Base-by-base conservation (phyloP, 2,329 filamentous ascomycete genomes). In the Plenodomus tracheiphilus region DNA sequence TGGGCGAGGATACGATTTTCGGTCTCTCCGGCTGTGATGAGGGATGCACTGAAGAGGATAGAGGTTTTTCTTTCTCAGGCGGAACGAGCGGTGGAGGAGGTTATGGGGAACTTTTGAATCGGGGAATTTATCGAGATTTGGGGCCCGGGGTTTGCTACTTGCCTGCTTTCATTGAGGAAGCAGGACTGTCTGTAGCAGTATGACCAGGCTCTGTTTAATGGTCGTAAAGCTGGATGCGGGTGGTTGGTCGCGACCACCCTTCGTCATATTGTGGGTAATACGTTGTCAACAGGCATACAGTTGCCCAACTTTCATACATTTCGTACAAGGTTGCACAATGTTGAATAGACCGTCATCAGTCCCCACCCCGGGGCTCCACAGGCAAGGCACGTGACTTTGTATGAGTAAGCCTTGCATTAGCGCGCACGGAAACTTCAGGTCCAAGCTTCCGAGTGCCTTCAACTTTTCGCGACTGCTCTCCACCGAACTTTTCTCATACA, bases 1-100 rank as follows among this genome's bases (percentile, higher is more conserved):
- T 70, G 66, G 66, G 58, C 54, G 13, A 56, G 66, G 38, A 49
- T 70, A 25, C 45, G 59, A 17, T 67, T 70, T 34, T 56, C 56
- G 2, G 37, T 66, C 8, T 34, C 36, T 0, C 18, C 19, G n/a
- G 46, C 57, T 13, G 49, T 43, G 10, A 59, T 68, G 65, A 38
- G 38, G 28, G 41, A 32, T 17, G 61, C 50, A 4, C 10, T 65
- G 15, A 46, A 36, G 39, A 51, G 49, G 21, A 48, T 68, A 22
- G 46, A 43, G 15, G 41, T 22, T 2, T 62, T 64, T 46, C 39
- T 54, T 11, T 40, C n/a, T 7, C 43, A 21, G 36, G 21, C 21
- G 32, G 4, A 34, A n/a, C 51, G 36, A 41, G 30, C 15, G 16
- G 13, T 11, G 7, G 28, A 32, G 13, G 28, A 15, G 11, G 28